Evolutionary conservation across 805 yeast species (phyloP), one percentile per base, ranked within the genome.

Genomic region (Brettanomyces custersianus): DNA sequence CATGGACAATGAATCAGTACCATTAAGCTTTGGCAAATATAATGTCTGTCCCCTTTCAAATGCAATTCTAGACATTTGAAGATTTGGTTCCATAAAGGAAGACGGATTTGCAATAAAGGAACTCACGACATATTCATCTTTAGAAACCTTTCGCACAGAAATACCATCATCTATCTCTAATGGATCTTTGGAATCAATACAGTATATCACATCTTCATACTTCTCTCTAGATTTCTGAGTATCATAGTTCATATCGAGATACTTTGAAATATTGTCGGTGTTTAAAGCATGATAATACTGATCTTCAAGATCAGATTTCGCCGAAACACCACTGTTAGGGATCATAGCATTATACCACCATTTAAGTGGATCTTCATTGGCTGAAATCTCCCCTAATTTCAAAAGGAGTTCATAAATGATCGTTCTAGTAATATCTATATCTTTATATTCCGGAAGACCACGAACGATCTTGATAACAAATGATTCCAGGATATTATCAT

Each of bases 141-240:
- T 44, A 1, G 49, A 46, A 4, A 43, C 36, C 35, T 20, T 44
- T 42, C 20, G 47, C 15, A 90, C 62, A 1, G 95, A 74, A 20
- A 90, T 66, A 32, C 96, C 98, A 57, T 90, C 98, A 56, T 90
- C 98, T 40, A 92, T 81, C 55, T 92, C 97, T 45, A 80, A 80
- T 0, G 97, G 95, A 29, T 67, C 68, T 4, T 64, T 72, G 3
- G 80, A 68, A 58, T 92, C 98, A 40, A 90, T 85, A 57, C 96
- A 87, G 53, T 76, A 90, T 2, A 87, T 77, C 13, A 20, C 19
- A 31, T 66, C 58, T 0, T 57, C 57, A 43, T 66, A 71, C 20
- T 65, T 65, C n/a, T 44, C 44, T 45, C 80, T 59, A 2, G 22
- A 11, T 2, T 18, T n/a, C 20, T 26, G 38, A 3, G 29, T 5